These are phyloP conservation scores for Tricholomella constricta DNA, from an alignment of 768 basidiomycete genomes.

Conservation along the genomic window DNA sequence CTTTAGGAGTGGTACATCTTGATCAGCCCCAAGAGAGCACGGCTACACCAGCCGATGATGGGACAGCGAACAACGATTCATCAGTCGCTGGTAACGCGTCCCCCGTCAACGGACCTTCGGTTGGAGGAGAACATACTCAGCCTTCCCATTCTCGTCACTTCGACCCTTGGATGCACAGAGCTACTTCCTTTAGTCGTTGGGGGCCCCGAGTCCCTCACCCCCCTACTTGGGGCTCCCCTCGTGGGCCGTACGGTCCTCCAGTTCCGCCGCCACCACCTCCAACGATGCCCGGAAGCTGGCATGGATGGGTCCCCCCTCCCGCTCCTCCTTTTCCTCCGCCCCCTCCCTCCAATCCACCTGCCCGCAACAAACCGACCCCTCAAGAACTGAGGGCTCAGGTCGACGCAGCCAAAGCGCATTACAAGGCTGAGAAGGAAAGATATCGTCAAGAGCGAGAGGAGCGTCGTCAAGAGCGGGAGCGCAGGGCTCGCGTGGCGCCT, in stretches of 20 bases:
- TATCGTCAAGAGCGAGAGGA: constrained; percentile 62
- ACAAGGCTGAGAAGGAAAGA: constrained; percentile 70
- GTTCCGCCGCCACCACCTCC: constrained; percentile 17
- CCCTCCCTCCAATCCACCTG: constrained; percentile 11
- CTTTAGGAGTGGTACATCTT: constrained; percentile 1
- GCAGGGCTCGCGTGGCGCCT: constrained; percentile 13
- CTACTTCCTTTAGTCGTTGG: constrained; percentile 7
- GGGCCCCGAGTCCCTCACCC: constrained; percentile 5
- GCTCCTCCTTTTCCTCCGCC: constrained; percentile 22
- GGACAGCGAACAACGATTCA: neutral
- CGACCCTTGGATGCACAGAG: constrained; percentile 8
- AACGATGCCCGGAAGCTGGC: constrained; percentile 13
- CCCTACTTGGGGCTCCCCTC: constrained; percentile 9
- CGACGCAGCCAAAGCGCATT: constrained; percentile 65
- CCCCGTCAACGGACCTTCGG: neutral
- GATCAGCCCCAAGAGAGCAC: neutral
- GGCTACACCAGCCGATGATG: neutral
- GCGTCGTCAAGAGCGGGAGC: constrained; percentile 41
- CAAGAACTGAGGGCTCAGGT: constrained; percentile 50
- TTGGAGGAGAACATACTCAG: neutral
- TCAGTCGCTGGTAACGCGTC: neutral
- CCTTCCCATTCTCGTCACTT: neutral
- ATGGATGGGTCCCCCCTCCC: constrained; percentile 10
- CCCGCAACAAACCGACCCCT: constrained; percentile 23
- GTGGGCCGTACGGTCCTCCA: neutral